These are phyloP conservation scores for Dispira parvispora DNA, from an alignment of 192 early-diverging fungal species.

Conservation along the genomic window DNA sequence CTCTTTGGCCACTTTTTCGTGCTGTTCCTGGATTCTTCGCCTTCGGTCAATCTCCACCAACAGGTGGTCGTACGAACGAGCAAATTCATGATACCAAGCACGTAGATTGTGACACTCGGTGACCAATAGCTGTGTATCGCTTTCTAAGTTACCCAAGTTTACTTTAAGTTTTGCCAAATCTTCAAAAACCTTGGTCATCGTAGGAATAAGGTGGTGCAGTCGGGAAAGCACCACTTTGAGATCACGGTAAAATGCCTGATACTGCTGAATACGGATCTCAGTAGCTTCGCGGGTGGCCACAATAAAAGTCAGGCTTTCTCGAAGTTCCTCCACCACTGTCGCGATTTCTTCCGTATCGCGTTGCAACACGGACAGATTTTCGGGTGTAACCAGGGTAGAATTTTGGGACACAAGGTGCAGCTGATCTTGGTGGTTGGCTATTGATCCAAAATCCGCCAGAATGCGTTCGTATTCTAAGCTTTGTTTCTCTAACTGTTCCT, in stretches of 20 bases:
- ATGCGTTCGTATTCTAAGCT: constrained; percentile 3
- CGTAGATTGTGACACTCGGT: background rate
- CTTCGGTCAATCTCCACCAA: constrained; percentile 11
- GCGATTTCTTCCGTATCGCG: constrained; percentile 4
- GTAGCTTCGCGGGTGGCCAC: constrained; percentile 1
- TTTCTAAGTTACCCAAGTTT: background rate
- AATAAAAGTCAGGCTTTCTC: background rate
- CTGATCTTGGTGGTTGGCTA: constrained; percentile 5
- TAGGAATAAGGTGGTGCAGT: background rate
- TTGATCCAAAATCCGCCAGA: background rate
- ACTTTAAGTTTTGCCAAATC: background rate
- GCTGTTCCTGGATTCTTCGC: constrained; percentile 16
- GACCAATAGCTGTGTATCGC: background rate
- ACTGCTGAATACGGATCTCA: constrained; percentile 7
- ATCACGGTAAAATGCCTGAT: constrained; percentile 1
- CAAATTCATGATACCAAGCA: constrained; percentile 8
- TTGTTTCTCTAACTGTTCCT: constrained; percentile 3
- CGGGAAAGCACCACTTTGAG: background rate
- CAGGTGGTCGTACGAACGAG: constrained; percentile 8
- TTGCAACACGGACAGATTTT: constrained; percentile 5
- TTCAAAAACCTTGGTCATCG: background rate
- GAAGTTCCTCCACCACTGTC: background rate
- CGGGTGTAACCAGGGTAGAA: background rate
- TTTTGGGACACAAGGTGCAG: background rate
- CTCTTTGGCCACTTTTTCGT: constrained; percentile 10